Conservation (phyloP, 768 basidiomycete species). For the Dacryopinax spathularia region DNA sequence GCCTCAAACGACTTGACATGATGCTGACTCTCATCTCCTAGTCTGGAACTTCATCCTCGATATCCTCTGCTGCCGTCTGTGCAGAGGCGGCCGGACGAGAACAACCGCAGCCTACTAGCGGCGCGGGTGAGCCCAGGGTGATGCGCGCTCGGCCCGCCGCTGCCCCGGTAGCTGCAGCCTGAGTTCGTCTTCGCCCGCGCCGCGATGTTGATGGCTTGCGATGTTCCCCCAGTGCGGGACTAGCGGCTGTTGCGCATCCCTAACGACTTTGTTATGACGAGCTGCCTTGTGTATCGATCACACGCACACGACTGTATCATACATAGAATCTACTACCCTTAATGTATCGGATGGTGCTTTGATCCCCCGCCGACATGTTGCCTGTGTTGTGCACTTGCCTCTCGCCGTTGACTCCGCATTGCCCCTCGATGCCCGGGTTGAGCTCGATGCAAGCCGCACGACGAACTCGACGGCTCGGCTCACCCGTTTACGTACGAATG, state of each 20-base stretch:
- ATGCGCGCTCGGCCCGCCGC: not conserved
- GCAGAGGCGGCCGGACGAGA: conserved; percentile 6
- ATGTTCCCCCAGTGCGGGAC: not conserved
- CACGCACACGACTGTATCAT: not conserved
- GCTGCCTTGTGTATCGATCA: not conserved
- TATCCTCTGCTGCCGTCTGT: conserved; percentile 13
- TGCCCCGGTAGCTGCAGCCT: not conserved
- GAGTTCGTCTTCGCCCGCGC: not conserved
- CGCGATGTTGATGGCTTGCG: not conserved
- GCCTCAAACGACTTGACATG: not conserved
- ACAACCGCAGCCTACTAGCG: not conserved
- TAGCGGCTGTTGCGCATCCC: not conserved
- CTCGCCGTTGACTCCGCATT: not conserved
- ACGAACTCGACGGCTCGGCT: too few relatives aligned
- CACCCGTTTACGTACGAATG: too few relatives aligned
- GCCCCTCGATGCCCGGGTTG: not conserved
- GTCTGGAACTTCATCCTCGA: conserved; percentile 15
- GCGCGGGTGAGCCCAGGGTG: not conserved
- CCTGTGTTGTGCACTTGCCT: not conserved
- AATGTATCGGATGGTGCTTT: not conserved
- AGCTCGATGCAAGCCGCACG: too few relatives aligned
- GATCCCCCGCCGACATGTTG: not conserved
- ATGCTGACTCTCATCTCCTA: conserved; percentile 1
- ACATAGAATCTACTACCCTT: conserved; percentile 1
- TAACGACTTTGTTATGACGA: not conserved